Evolutionary conservation across 2,329 filamentous ascomycete species (phyloP), one percentile per base, ranked within the genome.

Genomic region (Orbilia javanica): DNA sequence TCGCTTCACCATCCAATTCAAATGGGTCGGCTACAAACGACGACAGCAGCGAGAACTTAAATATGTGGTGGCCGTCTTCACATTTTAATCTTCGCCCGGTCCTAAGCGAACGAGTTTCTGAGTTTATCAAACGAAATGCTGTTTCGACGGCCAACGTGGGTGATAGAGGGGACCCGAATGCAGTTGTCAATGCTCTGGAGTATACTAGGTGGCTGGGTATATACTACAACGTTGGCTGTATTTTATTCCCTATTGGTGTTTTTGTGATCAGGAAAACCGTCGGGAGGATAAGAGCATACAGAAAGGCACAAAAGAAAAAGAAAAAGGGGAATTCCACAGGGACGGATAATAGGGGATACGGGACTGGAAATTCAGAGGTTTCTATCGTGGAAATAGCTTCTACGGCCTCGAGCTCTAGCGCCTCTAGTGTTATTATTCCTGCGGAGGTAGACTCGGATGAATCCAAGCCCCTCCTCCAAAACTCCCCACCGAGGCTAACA

Each of bases 61-160:
- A 71, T 8, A 72, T 67, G 62, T 72, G 67, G 74, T 78, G 74
- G 74, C 67, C 74, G 10, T 72, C 67, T 15, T 78, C 74, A 18
- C 22, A 67, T 18, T 78, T 78, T 29, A 78, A 78, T 53, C 57
- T 39, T 29, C 50, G 67, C 34, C 67, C 74, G 18, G 74, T 44
- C 20, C 27, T 78, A 48, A 64, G 67, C 44, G 62, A 64, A 46
- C 74, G 62, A 8, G 74, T 72, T n/a, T 67, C 62, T 8, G 67
- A 71, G 10, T 71, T 78, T 55, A 52, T 78, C n/a, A 68, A 67
- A 62, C 60, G 46, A 27, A 68, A 46, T 53, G 27, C 29, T n/a
- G 52, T 18, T 18, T 53, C 31, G 36, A 18, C 42, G 2, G 73
- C 34, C 18, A 57, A 18, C 13, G 27, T 18, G 1, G 42, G 42